Percentiles rank a stretch among this genome's conserved stretches.
Evolutionary conservation across 768 basidiomycete species (phyloP).

Genomic region (Kwoniella heveanensis): DNA sequence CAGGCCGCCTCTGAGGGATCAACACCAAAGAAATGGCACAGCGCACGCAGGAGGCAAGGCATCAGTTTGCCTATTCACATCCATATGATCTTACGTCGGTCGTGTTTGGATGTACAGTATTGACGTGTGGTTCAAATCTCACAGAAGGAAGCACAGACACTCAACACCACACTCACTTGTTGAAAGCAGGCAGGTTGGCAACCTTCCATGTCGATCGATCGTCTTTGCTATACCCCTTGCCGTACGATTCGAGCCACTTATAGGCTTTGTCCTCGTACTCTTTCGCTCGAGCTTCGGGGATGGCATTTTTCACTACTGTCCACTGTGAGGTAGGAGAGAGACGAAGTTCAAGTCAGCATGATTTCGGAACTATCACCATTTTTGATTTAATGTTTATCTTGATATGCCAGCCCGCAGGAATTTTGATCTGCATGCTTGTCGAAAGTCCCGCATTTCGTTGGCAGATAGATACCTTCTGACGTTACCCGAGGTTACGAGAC

Average conservation of each 20-base stretch:
- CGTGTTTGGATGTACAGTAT: no score
- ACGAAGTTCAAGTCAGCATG: not conserved
- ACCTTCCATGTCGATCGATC: constrained; percentile 52
- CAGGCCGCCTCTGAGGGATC: constrained; percentile 28
- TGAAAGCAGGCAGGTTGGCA: constrained; percentile 47
- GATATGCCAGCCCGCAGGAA: no score
- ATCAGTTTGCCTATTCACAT: not conserved
- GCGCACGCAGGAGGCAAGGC: not conserved
- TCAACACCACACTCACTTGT: constrained; percentile 37
- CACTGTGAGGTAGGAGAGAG: constrained; percentile 10
- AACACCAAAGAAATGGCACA: not conserved
- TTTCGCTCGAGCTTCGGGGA: constrained; percentile 37
- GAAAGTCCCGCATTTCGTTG: no score
- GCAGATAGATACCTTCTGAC: no score
- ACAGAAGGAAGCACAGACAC: no score
- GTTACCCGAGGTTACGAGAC: no score
- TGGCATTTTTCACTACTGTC: constrained; percentile 42
- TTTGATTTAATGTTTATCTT: no score
- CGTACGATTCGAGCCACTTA: constrained; percentile 53
- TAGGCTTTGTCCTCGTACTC: constrained; percentile 46
- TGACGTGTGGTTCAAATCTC: no score
- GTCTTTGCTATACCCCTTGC: constrained; percentile 54
- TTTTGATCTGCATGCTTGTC: no score
- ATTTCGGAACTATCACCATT: no score
- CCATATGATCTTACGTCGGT: no score